A percentile compares a stretch with the other conserved stretches of the same genome.
Conservation (phyloP, 768 basidiomycete genomes). For the Lactifluus pinguis region DNA sequence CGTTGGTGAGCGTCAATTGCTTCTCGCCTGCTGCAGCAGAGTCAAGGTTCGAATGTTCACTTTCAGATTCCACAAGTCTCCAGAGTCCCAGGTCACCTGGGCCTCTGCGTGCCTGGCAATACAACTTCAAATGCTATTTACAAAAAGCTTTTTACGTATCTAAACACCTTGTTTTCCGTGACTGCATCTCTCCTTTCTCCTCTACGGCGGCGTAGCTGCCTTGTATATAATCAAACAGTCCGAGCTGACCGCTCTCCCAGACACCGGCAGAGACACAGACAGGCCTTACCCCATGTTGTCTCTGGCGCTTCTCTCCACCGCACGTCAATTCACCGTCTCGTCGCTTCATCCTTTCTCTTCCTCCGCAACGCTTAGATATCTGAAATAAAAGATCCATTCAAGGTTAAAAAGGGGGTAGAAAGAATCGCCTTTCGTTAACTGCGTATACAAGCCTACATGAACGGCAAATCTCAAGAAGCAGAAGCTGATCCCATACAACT, state of each 20-base stretch:
- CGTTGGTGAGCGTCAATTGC: background rate
- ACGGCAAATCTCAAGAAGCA: conserved; percentile 58
- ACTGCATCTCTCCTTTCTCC: no score
- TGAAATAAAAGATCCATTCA: conserved; percentile 73
- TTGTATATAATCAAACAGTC: conserved; percentile 10
- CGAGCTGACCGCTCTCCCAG: no score
- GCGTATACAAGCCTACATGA: conserved; percentile 59
- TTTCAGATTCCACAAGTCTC: background rate
- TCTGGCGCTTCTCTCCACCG: conserved; percentile 14
- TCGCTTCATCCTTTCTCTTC: conserved; percentile 45
- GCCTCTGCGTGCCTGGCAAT: no score
- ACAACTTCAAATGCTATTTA: no score
- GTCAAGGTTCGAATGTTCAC: background rate
- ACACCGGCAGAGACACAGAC: no score
- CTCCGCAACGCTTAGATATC: conserved; percentile 44
- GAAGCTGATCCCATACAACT: conserved; percentile 66
- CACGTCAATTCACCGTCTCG: conserved; percentile 13
- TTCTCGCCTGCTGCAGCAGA: background rate
- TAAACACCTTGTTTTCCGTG: no score
- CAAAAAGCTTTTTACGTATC: no score
- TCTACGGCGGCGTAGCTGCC: no score
- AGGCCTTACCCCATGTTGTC: conserved; percentile 23
- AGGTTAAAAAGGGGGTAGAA: conserved; percentile 75
- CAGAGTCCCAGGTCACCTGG: no score
- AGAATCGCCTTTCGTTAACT: conserved; percentile 57